These are phyloP conservation scores for Balamuthia mandrillaris DNA, from an alignment of 208 protist genomes.

Conservation along the genomic window DNA sequence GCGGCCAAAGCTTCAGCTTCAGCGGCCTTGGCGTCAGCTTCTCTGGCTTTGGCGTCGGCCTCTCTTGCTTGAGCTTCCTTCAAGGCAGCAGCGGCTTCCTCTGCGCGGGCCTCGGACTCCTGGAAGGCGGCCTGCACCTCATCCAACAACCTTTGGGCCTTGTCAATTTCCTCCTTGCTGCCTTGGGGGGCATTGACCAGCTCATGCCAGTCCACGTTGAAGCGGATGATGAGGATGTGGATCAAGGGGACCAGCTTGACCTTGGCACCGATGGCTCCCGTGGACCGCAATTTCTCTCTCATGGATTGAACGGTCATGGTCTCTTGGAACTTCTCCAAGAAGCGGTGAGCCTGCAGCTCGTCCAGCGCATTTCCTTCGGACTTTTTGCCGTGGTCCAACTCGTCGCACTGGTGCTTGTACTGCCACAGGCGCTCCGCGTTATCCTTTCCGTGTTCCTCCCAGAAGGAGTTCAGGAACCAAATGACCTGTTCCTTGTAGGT, in stretches of 20 bases:
- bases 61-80: background rate
- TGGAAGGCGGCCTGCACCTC: background rate
- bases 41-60: background rate
- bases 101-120: background rate
- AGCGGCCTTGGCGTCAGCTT: background rate
- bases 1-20: background rate
- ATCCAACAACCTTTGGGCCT: constrained; percentile 28
- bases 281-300: background rate
- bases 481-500: background rate
- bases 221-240: constrained; percentile 31
- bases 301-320: background rate
- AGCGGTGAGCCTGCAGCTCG: background rate
- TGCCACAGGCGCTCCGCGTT: constrained; percentile 15
- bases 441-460: background rate
- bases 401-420: background rate
- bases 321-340: background rate
- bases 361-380: background rate
- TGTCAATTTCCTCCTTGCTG: constrained; percentile 39
- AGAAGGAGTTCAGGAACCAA: constrained; percentile 19
- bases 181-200: constrained; percentile 30
- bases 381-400: constrained; percentile 12
- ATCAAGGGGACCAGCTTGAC: constrained; percentile 1
- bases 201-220: constrained; percentile 36
- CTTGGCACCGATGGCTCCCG: background rate
- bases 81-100: background rate